These are phyloP conservation scores for Penicillium brasilianum DNA, from an alignment of 2,329 filamentous ascomycete species.

Conservation along the genomic window DNA sequence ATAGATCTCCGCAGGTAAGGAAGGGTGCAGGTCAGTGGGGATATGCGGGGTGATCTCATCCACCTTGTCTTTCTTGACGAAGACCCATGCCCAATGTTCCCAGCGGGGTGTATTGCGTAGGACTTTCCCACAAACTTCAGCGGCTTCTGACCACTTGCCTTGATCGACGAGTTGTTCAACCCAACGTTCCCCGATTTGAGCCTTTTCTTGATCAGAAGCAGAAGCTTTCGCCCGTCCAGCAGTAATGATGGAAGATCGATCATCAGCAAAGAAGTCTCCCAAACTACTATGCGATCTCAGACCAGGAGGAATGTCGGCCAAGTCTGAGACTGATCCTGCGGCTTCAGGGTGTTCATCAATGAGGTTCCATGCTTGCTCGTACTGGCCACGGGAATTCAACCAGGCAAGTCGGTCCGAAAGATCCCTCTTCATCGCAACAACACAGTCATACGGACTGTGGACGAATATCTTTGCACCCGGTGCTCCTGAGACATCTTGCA, in stretches of 20 bases:
- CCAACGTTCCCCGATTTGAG: constrained; percentile 91
- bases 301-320: constrained; percentile 39
- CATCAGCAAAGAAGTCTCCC: constrained; percentile 75
- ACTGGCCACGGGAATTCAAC: constrained; percentile 80
- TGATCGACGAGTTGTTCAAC: constrained; percentile 79
- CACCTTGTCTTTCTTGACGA: constrained; percentile 82
- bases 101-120: constrained; percentile 78
- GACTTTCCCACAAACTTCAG: constrained; percentile 80
- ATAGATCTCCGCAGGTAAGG: constrained; percentile 80
- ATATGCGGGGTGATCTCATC: constrained; percentile 89
- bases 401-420: constrained; percentile 83
- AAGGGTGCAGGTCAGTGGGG: constrained; percentile 77
- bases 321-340: constrained; percentile 49
- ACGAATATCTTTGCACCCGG: constrained; percentile 84
- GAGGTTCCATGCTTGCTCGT: constrained; percentile 85
- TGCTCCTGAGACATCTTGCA: constrained; percentile 57
- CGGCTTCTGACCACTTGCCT: constrained; percentile 77
- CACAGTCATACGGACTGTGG: constrained; percentile 94
- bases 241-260: constrained; percentile 66
- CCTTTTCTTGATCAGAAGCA: constrained; percentile 81
- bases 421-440: constrained; percentile 88
- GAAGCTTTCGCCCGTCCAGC: constrained; percentile 64
- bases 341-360: constrained; percentile 85
- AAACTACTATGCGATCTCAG: constrained; percentile 52
- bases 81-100: constrained; percentile 96